A percentile compares a stretch with the other conserved stretches of the same genome.
These are phyloP conservation scores for Globisporangium carolinianum DNA, from an alignment of 352 stramenopile genomes.

Conservation along the genomic window DNA sequence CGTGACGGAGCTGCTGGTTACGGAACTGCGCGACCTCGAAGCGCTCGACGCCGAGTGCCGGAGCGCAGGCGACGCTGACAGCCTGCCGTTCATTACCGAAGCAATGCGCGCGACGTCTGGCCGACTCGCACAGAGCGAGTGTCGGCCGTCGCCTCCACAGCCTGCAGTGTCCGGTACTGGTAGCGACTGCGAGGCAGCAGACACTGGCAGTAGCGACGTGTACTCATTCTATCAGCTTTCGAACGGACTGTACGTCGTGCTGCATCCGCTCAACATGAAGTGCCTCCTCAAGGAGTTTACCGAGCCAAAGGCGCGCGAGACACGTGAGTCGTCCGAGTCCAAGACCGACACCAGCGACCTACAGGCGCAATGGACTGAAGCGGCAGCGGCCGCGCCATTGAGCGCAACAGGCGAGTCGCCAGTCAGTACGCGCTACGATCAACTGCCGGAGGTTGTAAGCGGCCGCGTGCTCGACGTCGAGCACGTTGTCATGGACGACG, in stretches of 20 bases:
- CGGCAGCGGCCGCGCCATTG: slow-evolving; percentile 10
- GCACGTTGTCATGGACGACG: slow-evolving; percentile 83
- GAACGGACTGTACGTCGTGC: slow-evolving; percentile 83
- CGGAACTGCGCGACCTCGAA: slow-evolving; percentile 65
- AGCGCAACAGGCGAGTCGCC: slow-evolving; percentile 3
- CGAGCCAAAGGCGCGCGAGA: slow-evolving; percentile 19
- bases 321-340: not conserved
- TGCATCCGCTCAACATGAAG: slow-evolving; percentile 88
- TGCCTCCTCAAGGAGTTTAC: slow-evolving; percentile 77
- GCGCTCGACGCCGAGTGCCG: slow-evolving; percentile 62
- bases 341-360: slow-evolving; percentile 17
- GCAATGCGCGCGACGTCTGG: slow-evolving; percentile 64
- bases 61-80: slow-evolving; percentile 65
- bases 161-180: not conserved
- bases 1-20: slow-evolving; percentile 43
- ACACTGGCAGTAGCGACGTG: slow-evolving; percentile 5
- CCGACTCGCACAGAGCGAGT: slow-evolving; percentile 34
- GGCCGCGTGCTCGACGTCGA: slow-evolving; percentile 80
- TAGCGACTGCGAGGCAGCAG: not conserved
- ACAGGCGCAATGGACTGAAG: slow-evolving; percentile 23
- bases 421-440: slow-evolving; percentile 32
- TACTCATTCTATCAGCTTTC: slow-evolving; percentile 87
- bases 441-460: slow-evolving; percentile 42
- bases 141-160: too few relatives aligned
- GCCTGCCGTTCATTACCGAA: slow-evolving; percentile 74